A percentile compares a stretch with the other conserved stretches of the same genome.
Evolutionary conservation across 495 filamentous ascomycete species (phyloP).

Genomic region (Trichoderma gamsii): DNA sequence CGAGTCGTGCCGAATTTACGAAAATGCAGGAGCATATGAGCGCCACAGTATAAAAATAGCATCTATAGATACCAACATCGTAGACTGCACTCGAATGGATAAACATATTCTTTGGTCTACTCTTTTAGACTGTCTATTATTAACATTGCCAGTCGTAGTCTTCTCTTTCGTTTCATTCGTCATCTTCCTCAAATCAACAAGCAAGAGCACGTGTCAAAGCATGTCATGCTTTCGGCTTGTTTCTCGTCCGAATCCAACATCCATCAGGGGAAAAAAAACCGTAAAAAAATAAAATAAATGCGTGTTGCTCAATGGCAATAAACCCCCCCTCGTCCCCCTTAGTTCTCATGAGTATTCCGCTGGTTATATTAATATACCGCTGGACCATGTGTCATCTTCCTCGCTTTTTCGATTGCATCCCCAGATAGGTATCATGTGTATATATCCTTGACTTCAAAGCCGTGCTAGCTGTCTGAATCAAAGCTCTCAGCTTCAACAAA

Average conservation of each 20-base stretch:
- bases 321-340: neutral
- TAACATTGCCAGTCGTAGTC: constrained; percentile 5
- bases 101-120: constrained; percentile 1
- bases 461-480: constrained; percentile 1
- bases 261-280: neutral
- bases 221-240: constrained; percentile 6
- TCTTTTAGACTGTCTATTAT: neutral
- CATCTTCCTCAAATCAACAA: constrained; percentile 6
- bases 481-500: neutral
- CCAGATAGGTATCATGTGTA: constrained; percentile 9
- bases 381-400: neutral
- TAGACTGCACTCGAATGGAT: neutral
- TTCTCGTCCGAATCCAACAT: constrained; percentile 7
- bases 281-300: neutral
- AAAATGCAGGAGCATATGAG: neutral
- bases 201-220: neutral
- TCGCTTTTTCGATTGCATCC: neutral
- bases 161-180: constrained; percentile 3
- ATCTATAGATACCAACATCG: no score
- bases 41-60: no score
- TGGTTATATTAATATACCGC: neutral
- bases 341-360: neutral
- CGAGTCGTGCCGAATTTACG: neutral
- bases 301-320: neutral
- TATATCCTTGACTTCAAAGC: constrained; percentile 3